Base-by-base conservation (phyloP, 495 filamentous ascomycete species). In the Tuber melanosporum region DNA sequence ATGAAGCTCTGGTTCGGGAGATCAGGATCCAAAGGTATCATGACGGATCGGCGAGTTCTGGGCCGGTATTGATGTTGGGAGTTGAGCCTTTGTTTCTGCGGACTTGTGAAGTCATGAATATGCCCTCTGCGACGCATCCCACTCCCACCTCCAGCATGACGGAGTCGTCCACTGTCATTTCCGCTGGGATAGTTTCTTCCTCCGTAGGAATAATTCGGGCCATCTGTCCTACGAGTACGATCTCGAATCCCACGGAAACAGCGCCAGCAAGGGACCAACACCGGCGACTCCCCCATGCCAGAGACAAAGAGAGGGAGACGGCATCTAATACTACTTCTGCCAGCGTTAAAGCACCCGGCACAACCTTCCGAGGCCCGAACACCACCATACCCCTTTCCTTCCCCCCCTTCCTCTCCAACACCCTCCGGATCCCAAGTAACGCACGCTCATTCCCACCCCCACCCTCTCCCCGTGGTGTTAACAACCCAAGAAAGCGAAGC, bases 391-490 rank as follows among this genome's bases (percentile, higher is more conserved):
- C 14, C 20, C 72, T 26, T 76, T 70, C 41, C 75, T 76, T 26
- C 72, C 75, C 57, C 79, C 8, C 32, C 36, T 17, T 19, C 70
- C 36, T 71, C 17, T 83, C 86, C 75, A 87, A 84, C 79, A 88
- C 75, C 84, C 86, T 19, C 45, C 45, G 14, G 14, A 17, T 47
- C 45, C 45, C 72, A 12, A 83, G 86, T 75, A 87, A 84, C 78
- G 88, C 75, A 83, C 86, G 43, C 43, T 47, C 17, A 47, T 47
- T 5, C 20, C 70, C 39, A n/a, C n/a, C 49, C 22, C 10, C n/a
- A 20, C 19, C n/a, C 43, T 44, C 43, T 44, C 43, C 43, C 43
- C 43, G 43, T 44, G 43, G 43, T 44, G 43, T 44, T 44, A 44
- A 44, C 43, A 44, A 9, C 43, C 43, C 43, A 44, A 44, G 43